Evolutionary conservation across 257 asterid species (phyloP).

Genomic region (Primulina tabacum): DNA sequence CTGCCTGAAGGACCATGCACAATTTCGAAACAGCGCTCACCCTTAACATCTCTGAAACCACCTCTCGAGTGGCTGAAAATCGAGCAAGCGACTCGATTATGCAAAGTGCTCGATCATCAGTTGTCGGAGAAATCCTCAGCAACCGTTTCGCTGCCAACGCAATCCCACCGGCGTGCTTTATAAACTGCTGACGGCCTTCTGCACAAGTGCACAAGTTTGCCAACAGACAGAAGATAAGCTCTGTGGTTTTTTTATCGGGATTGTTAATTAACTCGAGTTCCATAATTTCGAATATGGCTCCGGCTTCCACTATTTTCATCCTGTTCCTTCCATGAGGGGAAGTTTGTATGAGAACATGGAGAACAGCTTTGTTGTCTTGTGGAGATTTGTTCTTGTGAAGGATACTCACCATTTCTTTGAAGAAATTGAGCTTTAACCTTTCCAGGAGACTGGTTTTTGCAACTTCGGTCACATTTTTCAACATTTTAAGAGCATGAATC

Average conservation of each 20-base stretch:
- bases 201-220: conserved; percentile 68
- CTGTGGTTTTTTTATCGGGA: conserved; percentile 38
- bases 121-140: conserved; percentile 54
- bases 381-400: conserved; percentile 26
- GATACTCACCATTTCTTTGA: conserved; percentile 27
- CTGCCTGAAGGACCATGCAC: conserved; percentile 85
- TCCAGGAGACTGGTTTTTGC: conserved; percentile 30
- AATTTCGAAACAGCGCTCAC: conserved; percentile 82
- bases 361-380: conserved; percentile 34
- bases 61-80: conserved; percentile 58
- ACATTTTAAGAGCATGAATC: conserved; percentile 36
- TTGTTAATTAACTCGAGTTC: conserved; percentile 51
- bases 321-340: conserved; percentile 49
- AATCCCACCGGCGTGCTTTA: conserved; percentile 62
- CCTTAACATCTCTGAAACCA: conserved; percentile 73
- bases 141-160: conserved; percentile 64
- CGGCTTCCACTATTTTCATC: conserved; percentile 48
- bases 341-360: conserved; percentile 47
- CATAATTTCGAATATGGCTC: conserved; percentile 47
- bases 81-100: conserved; percentile 49
- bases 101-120: conserved; percentile 56
- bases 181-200: conserved; percentile 73
- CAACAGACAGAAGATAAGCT: conserved; percentile 50
- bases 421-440: conserved; percentile 34
- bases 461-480: conserved; percentile 35